phyloP scores from a whole-genome alignment of 1,284 basidiomycete species.

The Phellopilus nigrolimitatus region DNA sequence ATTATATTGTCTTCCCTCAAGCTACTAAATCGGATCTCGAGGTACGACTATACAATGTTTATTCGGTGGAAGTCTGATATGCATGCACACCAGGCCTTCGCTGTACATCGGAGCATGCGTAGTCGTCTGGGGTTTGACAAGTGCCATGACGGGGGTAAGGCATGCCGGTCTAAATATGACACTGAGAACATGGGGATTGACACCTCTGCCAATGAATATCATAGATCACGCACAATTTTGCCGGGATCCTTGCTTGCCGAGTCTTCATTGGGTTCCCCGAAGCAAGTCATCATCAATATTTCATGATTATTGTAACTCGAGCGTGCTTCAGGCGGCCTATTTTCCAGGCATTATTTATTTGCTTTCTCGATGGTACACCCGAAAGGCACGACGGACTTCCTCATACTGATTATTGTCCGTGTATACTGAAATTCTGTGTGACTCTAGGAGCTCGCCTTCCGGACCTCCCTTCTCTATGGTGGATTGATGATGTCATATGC shows the following conservation, averaged over 20 bases:
- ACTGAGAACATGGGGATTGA: not conserved
- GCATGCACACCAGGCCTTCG: slow-evolving; percentile 18
- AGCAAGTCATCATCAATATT: not conserved
- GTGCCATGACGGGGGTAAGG: slow-evolving; percentile 23
- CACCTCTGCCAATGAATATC: too few relatives aligned
- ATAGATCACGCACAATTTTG: slow-evolving; percentile 24
- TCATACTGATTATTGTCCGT: not conserved
- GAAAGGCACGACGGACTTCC: slow-evolving; percentile 10
- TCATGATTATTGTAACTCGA: not conserved
- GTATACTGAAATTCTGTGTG: not conserved
- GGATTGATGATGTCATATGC: slow-evolving; percentile 39
- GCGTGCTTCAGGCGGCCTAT: slow-evolving; percentile 18
- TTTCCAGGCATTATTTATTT: slow-evolving; percentile 23
- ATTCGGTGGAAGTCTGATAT: too few relatives aligned
- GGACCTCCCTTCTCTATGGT: slow-evolving; percentile 37
- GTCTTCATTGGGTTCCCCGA: slow-evolving; percentile 27
- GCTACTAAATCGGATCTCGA: slow-evolving; percentile 49
- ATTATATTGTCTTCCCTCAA: slow-evolving; percentile 22
- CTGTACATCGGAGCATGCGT: slow-evolving; percentile 24
- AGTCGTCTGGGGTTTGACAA: slow-evolving; percentile 25
- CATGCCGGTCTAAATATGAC: not conserved
- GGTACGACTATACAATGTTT: too few relatives aligned
- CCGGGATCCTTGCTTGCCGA: slow-evolving; percentile 24
- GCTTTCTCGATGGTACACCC: slow-evolving; percentile 24
- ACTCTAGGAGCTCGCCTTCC: slow-evolving; percentile 27